Conservation (phyloP, 352 stramenopile species). For the Phytopythium boreale region DNA sequence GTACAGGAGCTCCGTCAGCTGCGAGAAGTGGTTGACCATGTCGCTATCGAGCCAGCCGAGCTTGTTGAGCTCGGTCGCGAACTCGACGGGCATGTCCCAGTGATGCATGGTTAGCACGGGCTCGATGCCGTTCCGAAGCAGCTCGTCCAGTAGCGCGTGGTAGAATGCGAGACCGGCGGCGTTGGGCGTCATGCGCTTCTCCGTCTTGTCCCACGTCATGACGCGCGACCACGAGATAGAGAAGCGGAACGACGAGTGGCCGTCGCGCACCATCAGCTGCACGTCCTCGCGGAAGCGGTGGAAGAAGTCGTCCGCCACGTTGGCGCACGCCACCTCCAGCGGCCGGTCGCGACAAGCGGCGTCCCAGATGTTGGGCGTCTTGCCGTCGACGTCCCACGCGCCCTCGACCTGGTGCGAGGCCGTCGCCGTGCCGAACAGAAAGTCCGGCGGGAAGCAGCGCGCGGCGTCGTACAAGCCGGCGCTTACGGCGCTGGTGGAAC, state of each 20-base stretch:
- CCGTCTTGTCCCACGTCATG: conserved; percentile 60
- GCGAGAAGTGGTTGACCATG: neutral
- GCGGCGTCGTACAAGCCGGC: neutral
- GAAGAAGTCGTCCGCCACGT: conserved; percentile 85
- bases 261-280: conserved; percentile 81
- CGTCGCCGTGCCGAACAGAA: conserved; percentile 3
- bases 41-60: conserved; percentile 2
- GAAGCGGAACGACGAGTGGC: conserved; percentile 87
- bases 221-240: conserved; percentile 89
- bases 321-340: neutral
- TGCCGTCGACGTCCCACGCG: neutral
- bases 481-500: neutral
- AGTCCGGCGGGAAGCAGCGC: neutral
- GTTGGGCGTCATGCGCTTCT: conserved; percentile 58
- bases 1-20: conserved; percentile 5
- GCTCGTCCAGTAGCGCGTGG: conserved; percentile 7
- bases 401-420: conserved; percentile 7
- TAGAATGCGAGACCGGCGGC: conserved; percentile 81
- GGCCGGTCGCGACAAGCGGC: neutral
- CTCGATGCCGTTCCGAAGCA: neutral
- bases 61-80: neutral
- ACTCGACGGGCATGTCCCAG: conserved; percentile 3
- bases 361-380: conserved; percentile 2
- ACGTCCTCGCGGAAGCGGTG: conserved; percentile 89
- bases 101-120: conserved; percentile 53